phyloP scores from a whole-genome alignment of 306 rosid genomes.

The Quercus engelmannii region DNA sequence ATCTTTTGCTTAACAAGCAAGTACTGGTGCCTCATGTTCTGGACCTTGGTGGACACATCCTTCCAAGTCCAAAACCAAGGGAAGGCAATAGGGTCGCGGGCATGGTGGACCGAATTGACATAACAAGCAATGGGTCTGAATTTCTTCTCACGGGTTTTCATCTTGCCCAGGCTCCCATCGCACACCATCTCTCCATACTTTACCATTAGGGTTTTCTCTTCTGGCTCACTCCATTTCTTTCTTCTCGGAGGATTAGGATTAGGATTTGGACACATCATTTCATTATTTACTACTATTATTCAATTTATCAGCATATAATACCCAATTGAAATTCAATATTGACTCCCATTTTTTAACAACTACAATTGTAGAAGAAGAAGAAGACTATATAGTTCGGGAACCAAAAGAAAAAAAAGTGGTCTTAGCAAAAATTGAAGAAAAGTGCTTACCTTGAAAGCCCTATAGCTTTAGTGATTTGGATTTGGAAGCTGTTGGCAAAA shows the following conservation, averaged over 20 bases:
- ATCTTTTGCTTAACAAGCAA: slow-evolving; percentile 93
- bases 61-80: slow-evolving; percentile 99
- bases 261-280: slow-evolving; percentile 36
- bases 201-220: slow-evolving; percentile 88
- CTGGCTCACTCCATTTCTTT: slow-evolving; percentile 98
- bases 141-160: slow-evolving; percentile 93
- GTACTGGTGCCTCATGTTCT: slow-evolving; percentile 98
- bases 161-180: slow-evolving; percentile 76
- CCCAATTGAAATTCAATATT: too few relatives aligned
- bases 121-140: slow-evolving; percentile 83
- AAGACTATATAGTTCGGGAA: neutral
- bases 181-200: slow-evolving; percentile 81
- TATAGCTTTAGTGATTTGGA: too few relatives aligned
- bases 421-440: neutral
- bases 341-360: too few relatives aligned
- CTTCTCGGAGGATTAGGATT: slow-evolving; percentile 51
- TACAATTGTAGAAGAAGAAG: too few relatives aligned
- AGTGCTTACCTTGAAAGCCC: neutral
- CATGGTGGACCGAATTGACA: slow-evolving; percentile 77
- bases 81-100: slow-evolving; percentile 59
- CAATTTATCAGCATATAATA: too few relatives aligned
- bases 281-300: neutral
- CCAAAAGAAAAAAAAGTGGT: slow-evolving; percentile 27
- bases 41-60: slow-evolving; percentile 95
- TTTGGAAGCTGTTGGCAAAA: too few relatives aligned